Percentiles rank a stretch among this genome's conserved stretches.
phyloP scores from a whole-genome alignment of 495 filamentous ascomycete species.

The Thozetella sp. region DNA sequence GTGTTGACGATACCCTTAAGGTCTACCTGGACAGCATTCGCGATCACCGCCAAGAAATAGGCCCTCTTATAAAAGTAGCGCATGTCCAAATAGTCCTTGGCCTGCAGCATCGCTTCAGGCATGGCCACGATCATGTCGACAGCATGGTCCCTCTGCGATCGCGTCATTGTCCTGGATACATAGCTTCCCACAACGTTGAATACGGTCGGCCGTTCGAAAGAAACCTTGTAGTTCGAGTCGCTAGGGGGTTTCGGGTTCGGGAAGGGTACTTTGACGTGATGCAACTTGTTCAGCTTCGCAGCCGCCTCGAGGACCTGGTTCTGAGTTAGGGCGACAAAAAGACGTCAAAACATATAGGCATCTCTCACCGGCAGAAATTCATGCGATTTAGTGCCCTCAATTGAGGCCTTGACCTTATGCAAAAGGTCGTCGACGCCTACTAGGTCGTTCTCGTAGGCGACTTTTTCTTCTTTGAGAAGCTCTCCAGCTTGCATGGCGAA shows the following conservation, averaged over 20 bases:
- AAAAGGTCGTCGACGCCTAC: constrained; percentile 67
- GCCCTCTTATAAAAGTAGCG: constrained; percentile 94
- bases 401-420: constrained; percentile 70
- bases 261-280: constrained; percentile 75
- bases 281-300: constrained; percentile 62
- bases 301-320: constrained; percentile 66
- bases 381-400: constrained; percentile 65
- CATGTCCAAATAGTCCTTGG: constrained; percentile 92
- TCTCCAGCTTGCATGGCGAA: constrained; percentile 92
- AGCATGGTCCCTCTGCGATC: constrained; percentile 52
- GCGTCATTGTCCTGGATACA: constrained; percentile 71
- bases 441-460: constrained; percentile 69
- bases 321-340: constrained; percentile 2
- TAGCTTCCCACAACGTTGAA: constrained; percentile 92
- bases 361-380: constrained; percentile 55
- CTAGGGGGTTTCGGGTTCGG: constrained; percentile 73
- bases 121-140: constrained; percentile 88
- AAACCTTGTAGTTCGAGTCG: constrained; percentile 77
- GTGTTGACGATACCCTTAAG: constrained; percentile 54
- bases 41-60: constrained; percentile 84
- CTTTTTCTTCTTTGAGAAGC: constrained; percentile 67
- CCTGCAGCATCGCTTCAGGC: constrained; percentile 78
- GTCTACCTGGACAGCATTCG: constrained; percentile 63
- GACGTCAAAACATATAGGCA: background rate
- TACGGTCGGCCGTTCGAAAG: constrained; percentile 72